Evolutionary conservation across 768 basidiomycete genomes (phyloP).

Genomic region (Agaricus subrufescens): DNA sequence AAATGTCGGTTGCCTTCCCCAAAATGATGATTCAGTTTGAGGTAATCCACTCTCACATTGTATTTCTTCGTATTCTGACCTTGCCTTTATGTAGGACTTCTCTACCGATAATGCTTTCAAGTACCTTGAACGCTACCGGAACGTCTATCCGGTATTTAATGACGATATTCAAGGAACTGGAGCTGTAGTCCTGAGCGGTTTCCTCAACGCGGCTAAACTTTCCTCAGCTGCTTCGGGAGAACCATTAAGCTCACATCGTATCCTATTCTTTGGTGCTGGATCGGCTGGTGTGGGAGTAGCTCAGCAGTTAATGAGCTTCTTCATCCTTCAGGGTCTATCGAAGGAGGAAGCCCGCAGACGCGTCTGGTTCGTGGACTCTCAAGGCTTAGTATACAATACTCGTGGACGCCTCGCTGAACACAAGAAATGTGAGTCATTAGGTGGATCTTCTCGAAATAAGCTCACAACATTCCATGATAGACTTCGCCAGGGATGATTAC

Average conservation of each 20-base stretch:
- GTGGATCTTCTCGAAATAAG: neutral
- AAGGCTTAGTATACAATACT: constrained; percentile 76
- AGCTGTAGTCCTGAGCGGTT: constrained; percentile 86
- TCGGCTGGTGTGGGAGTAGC: constrained; percentile 92
- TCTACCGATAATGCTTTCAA: constrained; percentile 88
- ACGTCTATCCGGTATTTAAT: constrained; percentile 78
- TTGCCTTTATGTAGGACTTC: constrained; percentile 58
- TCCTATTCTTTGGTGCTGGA: constrained; percentile 92
- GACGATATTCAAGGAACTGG: constrained; percentile 93
- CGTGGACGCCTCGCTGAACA: constrained; percentile 76
- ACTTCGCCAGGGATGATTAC: constrained; percentile 82
- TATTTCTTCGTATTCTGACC: neutral
- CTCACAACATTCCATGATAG: constrained; percentile 27
- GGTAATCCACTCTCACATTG: constrained; percentile 27
- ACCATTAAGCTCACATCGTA: constrained; percentile 68
- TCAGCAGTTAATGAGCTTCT: constrained; percentile 84
- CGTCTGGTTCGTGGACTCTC: constrained; percentile 84
- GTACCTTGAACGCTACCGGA: constrained; percentile 73
- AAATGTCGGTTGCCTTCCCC: constrained; percentile 71
- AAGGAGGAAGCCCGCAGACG: constrained; percentile 70
- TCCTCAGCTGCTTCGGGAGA: constrained; percentile 66
- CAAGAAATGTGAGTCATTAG: constrained; percentile 61
- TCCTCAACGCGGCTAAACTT: constrained; percentile 82
- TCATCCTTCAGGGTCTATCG: constrained; percentile 73
- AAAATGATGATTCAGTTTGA: constrained; percentile 85